Percentiles rank a stretch among this genome's conserved stretches.
phyloP scores from a whole-genome alignment of 108 stramenopile genomes.

The Pseudonitzschia delicatissima region DNA sequence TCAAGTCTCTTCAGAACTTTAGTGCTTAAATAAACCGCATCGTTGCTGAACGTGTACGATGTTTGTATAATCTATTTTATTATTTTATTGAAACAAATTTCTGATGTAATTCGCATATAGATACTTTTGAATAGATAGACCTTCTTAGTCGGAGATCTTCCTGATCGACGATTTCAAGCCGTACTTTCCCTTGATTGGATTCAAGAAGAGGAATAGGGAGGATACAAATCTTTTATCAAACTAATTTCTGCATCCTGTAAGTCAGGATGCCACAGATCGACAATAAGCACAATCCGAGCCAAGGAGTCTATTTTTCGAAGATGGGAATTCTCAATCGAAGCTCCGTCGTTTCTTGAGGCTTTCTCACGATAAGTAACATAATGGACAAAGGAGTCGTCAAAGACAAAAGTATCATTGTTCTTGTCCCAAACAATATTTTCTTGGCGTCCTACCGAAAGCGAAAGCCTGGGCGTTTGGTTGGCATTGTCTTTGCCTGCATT shows the following conservation, averaged over 20 bases:
- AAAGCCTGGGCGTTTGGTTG: background rate
- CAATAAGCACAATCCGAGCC: conserved; percentile 52
- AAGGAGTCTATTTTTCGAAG: background rate
- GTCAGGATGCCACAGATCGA: conserved; percentile 65
- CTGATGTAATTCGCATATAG: too few species aligned
- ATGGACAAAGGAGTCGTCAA: conserved; percentile 68
- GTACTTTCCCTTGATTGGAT: background rate
- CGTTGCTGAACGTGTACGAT: too few species aligned
- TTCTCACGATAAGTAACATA: conserved; percentile 34
- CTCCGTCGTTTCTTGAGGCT: background rate
- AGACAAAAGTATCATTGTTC: conserved; percentile 49
- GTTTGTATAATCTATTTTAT: too few species aligned
- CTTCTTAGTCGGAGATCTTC: too few species aligned
- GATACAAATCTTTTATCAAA: conserved; percentile 53
- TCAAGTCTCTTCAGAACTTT: conserved; percentile 54
- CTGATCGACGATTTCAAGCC: too few species aligned
- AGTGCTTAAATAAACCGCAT: conserved; percentile 20
- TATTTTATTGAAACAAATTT: too few species aligned
- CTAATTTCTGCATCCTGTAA: conserved; percentile 42
- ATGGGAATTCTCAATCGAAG: background rate
- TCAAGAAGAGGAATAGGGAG: conserved; percentile 28
- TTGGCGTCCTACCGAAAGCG: conserved; percentile 30
- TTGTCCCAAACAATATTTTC: conserved; percentile 23
- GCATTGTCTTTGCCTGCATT: background rate
- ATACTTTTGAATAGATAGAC: too few species aligned